Conservation (phyloP, 1,139 yeast genomes). For the Entelexis sorbosivorans region DNA sequence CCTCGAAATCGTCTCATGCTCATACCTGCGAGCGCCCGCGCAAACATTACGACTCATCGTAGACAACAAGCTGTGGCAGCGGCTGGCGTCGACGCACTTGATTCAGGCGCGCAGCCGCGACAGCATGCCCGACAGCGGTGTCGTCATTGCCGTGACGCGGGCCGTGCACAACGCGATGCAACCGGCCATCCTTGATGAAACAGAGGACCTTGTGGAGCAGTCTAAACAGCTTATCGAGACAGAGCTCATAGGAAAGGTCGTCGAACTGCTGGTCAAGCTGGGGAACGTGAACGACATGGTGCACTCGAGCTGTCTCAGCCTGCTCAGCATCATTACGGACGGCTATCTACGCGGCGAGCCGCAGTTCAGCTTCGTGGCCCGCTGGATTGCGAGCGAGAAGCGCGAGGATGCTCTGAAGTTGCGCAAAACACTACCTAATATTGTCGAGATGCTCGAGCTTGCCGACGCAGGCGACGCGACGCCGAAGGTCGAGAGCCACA, state of each 20-base stretch:
- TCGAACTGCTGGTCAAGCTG: conserved; percentile 44
- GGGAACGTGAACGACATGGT: conserved; percentile 49
- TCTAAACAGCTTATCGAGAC: conserved; percentile 7
- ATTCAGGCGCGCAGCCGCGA: not conserved
- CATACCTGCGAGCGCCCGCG: not conserved
- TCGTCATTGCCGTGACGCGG: not conserved
- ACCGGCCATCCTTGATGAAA: conserved; percentile 35
- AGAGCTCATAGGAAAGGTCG: conserved; percentile 1
- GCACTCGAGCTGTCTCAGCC: conserved; percentile 65
- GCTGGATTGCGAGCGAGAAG: not conserved
- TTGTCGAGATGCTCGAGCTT: not conserved
- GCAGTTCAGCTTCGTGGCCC: not conserved
- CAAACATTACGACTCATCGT: not conserved
- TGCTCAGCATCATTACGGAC: conserved; percentile 32
- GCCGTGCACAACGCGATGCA: not conserved
- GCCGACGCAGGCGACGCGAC: not conserved
- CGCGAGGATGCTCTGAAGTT: not conserved
- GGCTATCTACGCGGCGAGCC: conserved; percentile 2
- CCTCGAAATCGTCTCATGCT: conserved; percentile 32
- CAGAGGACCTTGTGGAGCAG: not conserved
- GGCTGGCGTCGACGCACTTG: not conserved
- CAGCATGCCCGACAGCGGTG: not conserved
- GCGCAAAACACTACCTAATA: not conserved
- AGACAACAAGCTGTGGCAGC: not conserved
- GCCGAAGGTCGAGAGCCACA: not conserved